Evolutionary conservation across 129 eudicot species (phyloP).

Genomic region (Flaveria linearis): DNA sequence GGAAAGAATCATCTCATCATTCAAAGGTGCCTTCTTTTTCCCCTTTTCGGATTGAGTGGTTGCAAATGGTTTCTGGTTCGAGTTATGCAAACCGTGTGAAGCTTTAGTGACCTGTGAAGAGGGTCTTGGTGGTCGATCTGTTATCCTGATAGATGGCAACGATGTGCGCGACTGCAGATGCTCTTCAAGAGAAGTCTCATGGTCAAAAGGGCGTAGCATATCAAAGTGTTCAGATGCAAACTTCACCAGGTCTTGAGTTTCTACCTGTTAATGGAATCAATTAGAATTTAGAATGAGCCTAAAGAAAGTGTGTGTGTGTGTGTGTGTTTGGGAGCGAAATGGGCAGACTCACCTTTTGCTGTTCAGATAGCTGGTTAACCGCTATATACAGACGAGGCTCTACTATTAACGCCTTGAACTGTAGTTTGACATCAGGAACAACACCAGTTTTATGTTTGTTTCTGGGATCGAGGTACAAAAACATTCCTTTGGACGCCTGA

Average conservation of each 20-base stretch:
- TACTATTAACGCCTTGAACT: conserved; percentile 40
- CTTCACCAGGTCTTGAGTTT: conserved; percentile 36
- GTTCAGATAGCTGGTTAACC: conserved; percentile 45
- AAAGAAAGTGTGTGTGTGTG: not conserved
- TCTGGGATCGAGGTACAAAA: conserved; percentile 47
- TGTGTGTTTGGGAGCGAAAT: not conserved
- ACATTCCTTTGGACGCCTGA: conserved; percentile 44
- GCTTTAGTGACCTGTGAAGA: conserved; percentile 4
- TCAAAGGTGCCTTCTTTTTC: conserved; percentile 17
- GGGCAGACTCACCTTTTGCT: conserved; percentile 46
- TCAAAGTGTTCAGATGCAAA: conserved; percentile 54
- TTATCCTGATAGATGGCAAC: conserved; percentile 6
- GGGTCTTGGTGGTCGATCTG: conserved; percentile 21
- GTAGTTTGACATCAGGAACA: conserved; percentile 57
- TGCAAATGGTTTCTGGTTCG: conserved; percentile 4
- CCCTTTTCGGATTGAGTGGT: conserved; percentile 32
- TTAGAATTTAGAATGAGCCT: conserved; percentile 1
- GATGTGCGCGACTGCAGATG: conserved; percentile 9
- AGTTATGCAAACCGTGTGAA: not conserved
- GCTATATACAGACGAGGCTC: conserved; percentile 44
- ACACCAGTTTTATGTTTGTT: conserved; percentile 36
- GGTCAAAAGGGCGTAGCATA: conserved; percentile 32
- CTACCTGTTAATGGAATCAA: conserved; percentile 40
- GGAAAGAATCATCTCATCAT: conserved; percentile 26
- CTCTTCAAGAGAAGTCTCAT: conserved; percentile 36